Conservation (phyloP, 139 green algal genomes). For the Trebouxia sp. region DNA sequence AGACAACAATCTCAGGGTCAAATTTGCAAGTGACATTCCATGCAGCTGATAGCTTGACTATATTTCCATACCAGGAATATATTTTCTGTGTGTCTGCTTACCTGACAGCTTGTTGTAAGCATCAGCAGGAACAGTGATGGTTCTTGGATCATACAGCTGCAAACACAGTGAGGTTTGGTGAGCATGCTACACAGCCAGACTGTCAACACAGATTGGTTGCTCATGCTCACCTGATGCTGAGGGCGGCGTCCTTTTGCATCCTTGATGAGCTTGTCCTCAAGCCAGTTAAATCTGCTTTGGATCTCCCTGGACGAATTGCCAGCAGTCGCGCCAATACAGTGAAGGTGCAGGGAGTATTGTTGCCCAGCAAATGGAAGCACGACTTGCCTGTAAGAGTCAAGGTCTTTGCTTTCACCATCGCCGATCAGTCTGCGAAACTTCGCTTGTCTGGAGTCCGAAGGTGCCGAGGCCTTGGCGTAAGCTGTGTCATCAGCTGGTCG, state of each 20-base stretch:
- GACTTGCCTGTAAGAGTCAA: conserved; percentile 10
- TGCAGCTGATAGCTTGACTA: not conserved
- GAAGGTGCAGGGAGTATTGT: no score
- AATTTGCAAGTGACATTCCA: not conserved
- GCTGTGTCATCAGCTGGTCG: not conserved
- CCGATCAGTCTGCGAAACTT: conserved; percentile 24
- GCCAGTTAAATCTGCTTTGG: conserved; percentile 30
- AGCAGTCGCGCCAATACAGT: no score
- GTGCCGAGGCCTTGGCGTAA: not conserved
- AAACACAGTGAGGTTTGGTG: not conserved
- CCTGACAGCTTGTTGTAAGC: conserved; percentile 35
- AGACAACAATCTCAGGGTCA: not conserved
- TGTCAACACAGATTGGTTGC: not conserved
- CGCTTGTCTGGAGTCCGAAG: not conserved
- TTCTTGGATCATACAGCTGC: conserved; percentile 40
- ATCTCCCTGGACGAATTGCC: conserved; percentile 38
- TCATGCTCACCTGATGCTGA: conserved; percentile 21
- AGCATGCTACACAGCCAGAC: not conserved
- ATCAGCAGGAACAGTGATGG: conserved; percentile 32
- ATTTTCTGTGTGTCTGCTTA: not conserved
- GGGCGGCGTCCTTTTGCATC: conserved; percentile 26
- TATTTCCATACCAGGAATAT: not conserved
- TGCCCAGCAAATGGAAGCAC: not conserved
- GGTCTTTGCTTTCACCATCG: conserved; percentile 25
- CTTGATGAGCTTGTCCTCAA: conserved; percentile 21